Conservation (phyloP, 305 asterid species). For the Solanum hybrid region DNA sequence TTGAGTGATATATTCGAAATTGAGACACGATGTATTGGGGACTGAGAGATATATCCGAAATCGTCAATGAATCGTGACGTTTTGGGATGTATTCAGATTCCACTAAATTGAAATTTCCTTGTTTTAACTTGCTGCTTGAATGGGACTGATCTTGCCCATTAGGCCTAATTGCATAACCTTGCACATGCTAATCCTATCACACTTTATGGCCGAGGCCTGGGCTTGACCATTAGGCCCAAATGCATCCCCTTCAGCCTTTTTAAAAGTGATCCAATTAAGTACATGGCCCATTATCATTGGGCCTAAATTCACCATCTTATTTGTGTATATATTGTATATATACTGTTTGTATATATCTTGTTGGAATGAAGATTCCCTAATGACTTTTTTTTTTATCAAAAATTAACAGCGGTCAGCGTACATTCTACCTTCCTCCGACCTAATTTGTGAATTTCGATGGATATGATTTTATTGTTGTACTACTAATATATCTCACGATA, state of each 20-base stretch:
- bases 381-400: no score
- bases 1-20: not conserved
- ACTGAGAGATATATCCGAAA: not conserved
- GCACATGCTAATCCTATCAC: no score
- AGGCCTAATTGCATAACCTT: no score
- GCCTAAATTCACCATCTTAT: not conserved
- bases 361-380: not conserved
- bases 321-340: not conserved
- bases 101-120: not conserved
- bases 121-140: not conserved
- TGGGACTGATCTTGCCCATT: no score
- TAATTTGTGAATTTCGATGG: not conserved
- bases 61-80: not conserved
- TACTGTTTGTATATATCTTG: not conserved
- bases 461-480: no score
- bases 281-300: not conserved
- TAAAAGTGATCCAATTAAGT: not conserved
- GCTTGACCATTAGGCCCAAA: not conserved
- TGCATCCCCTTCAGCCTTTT: not conserved
- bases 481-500: no score
- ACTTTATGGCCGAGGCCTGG: not conserved
- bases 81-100: not conserved
- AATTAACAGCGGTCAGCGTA: not conserved
- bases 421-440: not conserved
- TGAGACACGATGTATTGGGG: not conserved